Percentiles rank a stretch among this genome's conserved stretches.
Conservation (phyloP, 2,329 filamentous ascomycete genomes). For the Fusarium fujikuroi region DNA sequence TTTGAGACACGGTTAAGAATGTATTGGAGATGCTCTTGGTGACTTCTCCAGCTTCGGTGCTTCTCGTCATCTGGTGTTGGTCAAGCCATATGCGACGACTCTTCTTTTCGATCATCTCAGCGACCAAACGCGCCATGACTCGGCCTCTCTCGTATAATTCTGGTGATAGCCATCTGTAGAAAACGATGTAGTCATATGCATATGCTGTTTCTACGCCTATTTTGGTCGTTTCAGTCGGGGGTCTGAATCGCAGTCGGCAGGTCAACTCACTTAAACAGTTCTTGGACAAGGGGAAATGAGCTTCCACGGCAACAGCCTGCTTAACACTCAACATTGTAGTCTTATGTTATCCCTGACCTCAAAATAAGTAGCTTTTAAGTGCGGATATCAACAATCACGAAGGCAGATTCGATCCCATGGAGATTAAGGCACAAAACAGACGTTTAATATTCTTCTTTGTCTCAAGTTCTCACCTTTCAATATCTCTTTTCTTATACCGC, state of each 20-base stretch:
- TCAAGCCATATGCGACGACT: constrained; percentile 16
- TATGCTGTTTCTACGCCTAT: background rate
- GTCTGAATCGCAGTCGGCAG: too few species aligned
- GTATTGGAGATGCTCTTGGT: constrained; percentile 1
- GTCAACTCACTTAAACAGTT: background rate
- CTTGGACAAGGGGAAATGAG: background rate
- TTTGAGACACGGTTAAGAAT: constrained; percentile 1
- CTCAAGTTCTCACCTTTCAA: too few species aligned
- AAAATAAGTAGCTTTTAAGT: background rate
- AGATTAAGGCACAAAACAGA: background rate
- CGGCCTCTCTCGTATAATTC: constrained; percentile 13
- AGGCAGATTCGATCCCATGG: background rate
- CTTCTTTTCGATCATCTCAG: constrained; percentile 16
- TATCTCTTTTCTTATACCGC: background rate
- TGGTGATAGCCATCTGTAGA: constrained; percentile 17
- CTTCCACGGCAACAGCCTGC: background rate
- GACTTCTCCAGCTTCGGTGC: background rate
- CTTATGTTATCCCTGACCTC: rapidly evolving
- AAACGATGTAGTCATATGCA: constrained; percentile 19
- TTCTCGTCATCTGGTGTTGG: constrained; percentile 15
- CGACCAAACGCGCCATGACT: constrained; percentile 17
- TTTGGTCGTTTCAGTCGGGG: background rate
- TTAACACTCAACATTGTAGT: background rate
- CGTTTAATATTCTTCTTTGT: background rate
- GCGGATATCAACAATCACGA: background rate